Evolutionary conservation across 2,329 filamentous ascomycete genomes (phyloP).

Genomic region (Harringtonia aguacate): DNA sequence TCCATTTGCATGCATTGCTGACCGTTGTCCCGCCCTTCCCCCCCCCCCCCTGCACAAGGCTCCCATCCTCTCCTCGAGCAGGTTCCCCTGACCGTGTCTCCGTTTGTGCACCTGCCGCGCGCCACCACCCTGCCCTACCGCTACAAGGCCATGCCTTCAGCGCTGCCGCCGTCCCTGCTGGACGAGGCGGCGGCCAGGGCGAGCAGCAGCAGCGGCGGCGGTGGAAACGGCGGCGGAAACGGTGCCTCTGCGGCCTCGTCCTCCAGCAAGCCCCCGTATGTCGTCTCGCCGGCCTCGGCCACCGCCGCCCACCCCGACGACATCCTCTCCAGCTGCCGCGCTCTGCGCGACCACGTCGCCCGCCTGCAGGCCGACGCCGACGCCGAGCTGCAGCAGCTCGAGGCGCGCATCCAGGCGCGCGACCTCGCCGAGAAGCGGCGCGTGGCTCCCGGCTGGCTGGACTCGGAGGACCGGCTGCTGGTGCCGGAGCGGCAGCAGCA

Average conservation of each 20-base stretch:
- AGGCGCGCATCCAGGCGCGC: conserved; percentile 51
- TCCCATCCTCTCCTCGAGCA: conserved; percentile 85
- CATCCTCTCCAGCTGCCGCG: conserved; percentile 71
- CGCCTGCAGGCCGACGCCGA: conserved; percentile 59
- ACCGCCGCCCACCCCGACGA: conserved; percentile 80
- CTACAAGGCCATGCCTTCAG: conserved; percentile 81
- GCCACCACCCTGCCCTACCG: conserved; percentile 91
- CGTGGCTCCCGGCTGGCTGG: conserved; percentile 71
- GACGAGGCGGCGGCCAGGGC: conserved; percentile 18
- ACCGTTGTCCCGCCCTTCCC: not conserved
- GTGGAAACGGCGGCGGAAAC: conserved; percentile 19
- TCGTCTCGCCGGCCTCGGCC: conserved; percentile 66
- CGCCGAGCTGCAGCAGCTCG: conserved; percentile 56
- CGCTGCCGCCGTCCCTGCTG: conserved; percentile 61
- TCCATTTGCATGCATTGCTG: not conserved
- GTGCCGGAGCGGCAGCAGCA: conserved; percentile 58
- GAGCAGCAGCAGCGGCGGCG: too few relatives aligned
- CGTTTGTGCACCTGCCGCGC: conserved; percentile 82
- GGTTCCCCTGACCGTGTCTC: conserved; percentile 85
- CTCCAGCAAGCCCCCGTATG: conserved; percentile 51
- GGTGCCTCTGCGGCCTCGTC: conserved; percentile 14
- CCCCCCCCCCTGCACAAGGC: conserved; percentile 30
- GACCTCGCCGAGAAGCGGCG: conserved; percentile 72
- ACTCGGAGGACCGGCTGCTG: conserved; percentile 59
- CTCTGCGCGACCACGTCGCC: conserved; percentile 65